These are phyloP conservation scores for Gynandropsis gynandra DNA, from an alignment of 345 rosid genomes.

Conservation along the genomic window DNA sequence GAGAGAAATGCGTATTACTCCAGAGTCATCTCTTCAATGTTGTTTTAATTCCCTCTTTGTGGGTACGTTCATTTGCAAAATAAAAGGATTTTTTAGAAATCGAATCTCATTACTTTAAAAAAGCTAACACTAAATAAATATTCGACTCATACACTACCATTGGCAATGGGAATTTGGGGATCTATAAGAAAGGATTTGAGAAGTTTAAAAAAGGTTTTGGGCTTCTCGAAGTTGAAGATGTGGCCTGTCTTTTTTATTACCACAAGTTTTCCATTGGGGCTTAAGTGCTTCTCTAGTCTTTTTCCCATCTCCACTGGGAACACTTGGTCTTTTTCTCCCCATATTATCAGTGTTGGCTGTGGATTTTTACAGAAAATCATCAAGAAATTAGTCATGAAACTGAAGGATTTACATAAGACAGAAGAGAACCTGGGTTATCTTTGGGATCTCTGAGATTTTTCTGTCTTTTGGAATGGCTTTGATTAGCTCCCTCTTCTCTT, in stretches of 20 bases:
- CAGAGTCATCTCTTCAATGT: no score
- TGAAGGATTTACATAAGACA: no score
- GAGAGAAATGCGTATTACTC: no score
- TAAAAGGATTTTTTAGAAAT: no score
- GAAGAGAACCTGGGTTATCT: conserved; percentile 42
- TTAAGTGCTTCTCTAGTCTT: conserved; percentile 65
- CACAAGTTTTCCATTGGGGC: conserved; percentile 45
- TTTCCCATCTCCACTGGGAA: conserved; percentile 59
- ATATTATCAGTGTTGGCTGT: conserved; percentile 61
- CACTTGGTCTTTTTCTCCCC: conserved; percentile 78
- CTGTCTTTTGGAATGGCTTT: conserved; percentile 48
- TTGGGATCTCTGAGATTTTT: conserved; percentile 41
- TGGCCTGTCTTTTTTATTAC: conserved; percentile 65
- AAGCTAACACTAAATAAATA: no score
- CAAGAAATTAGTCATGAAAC: no score
- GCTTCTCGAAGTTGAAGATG: conserved; percentile 48
- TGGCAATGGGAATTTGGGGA: no score
- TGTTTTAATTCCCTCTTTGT: no score
- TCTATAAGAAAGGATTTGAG: conserved; percentile 55
- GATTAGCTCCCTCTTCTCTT: conserved; percentile 53
- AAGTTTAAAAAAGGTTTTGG: conserved; percentile 36
- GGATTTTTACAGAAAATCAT: neutral
- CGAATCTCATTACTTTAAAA: no score
- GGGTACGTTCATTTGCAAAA: no score
- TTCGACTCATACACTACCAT: no score